Percentiles rank a stretch among this genome's conserved stretches.
Conservation (phyloP, 805 yeast genomes). For the Candida rishiriensis region DNA sequence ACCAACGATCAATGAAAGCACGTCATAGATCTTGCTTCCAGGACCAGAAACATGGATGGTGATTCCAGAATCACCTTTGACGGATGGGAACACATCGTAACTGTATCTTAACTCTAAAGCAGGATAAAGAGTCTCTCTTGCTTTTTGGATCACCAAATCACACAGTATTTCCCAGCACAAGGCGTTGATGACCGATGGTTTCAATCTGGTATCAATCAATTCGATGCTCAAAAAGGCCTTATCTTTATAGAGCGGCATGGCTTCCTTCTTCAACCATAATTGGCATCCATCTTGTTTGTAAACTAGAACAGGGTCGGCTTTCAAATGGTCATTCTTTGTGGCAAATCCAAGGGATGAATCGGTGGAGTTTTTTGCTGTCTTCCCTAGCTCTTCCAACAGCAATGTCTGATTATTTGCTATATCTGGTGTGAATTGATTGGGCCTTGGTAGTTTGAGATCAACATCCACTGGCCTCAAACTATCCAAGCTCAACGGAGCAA, state of each 20-base stretch:
- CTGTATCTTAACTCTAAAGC: conserved; percentile 51
- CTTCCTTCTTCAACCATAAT: conserved; percentile 47
- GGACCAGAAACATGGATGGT: conserved; percentile 53
- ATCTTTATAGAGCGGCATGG: conserved; percentile 21
- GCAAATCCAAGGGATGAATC: conserved; percentile 30
- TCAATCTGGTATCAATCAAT: conserved; percentile 29
- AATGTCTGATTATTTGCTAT: conserved; percentile 26
- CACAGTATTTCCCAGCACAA: conserved; percentile 51
- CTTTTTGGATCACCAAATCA: conserved; percentile 38
- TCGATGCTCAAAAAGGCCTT: conserved; percentile 44
- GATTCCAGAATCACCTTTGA: conserved; percentile 50
- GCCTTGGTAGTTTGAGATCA: conserved; percentile 21
- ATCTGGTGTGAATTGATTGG: conserved; percentile 35
- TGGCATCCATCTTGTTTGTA: conserved; percentile 35
- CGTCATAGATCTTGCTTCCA: conserved; percentile 31
- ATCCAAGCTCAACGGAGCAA: conserved; percentile 3
- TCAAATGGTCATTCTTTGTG: conserved; percentile 25
- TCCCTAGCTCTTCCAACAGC: conserved; percentile 22
- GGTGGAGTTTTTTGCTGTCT: conserved; percentile 24
- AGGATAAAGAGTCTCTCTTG: conserved; percentile 44
- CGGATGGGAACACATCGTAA: conserved; percentile 53
- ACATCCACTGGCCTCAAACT: not conserved
- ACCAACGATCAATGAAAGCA: conserved; percentile 32
- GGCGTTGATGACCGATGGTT: conserved; percentile 34
- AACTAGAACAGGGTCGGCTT: conserved; percentile 34